Base-by-base conservation (phyloP, 306 rosid genomes). In the Comarum palustre region DNA sequence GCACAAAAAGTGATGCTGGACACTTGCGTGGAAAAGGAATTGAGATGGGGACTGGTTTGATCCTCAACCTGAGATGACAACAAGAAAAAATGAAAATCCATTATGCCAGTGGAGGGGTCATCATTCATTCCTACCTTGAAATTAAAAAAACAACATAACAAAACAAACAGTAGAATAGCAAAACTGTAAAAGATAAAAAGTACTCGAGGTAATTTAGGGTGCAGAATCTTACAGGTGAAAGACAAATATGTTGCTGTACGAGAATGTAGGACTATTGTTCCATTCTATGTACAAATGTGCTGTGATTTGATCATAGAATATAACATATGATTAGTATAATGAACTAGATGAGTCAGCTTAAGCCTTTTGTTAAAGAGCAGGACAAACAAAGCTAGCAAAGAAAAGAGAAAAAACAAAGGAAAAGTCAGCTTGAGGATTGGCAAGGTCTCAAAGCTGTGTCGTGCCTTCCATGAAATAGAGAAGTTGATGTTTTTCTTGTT, bases 21-120 rank as follows among this genome's bases (percentile, higher is more conserved):
- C 34, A 16, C 81, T 74, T 63, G 75, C 68, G 66, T 57, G 27
- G 58, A 72, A 69, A 68, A 71, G 39, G 45, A 66, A 51, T 67
- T 51, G 43, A 11, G 55, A 74, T 20, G 71, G 48, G 51, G 54
- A 67, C 68, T 52, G 4, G 46, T 64, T 64, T 69, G 36, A 69
- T 31, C 73, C 68, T 31, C 73, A 22, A 43, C 81, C 48, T 63
- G 61, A 38, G 46, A 70, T 75, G 71, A 75, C 69, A 70, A 78
- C 45, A 75, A 45, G 45, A 65, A 42, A 71, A 54, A 16, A 68
- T 27, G 17, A 32, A 32, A 1, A 29, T 13, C 36, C 9, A 58
- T 24, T 8, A 72, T 41, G 77, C 60, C 9, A 51, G 34, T 66
- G 51, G 80, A 43, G 65, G 73, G 71, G 75, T 52, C 69, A 39